These are phyloP conservation scores for Fraxinus anomala DNA, from an alignment of 257 asterid genomes.

Conservation along the genomic window DNA sequence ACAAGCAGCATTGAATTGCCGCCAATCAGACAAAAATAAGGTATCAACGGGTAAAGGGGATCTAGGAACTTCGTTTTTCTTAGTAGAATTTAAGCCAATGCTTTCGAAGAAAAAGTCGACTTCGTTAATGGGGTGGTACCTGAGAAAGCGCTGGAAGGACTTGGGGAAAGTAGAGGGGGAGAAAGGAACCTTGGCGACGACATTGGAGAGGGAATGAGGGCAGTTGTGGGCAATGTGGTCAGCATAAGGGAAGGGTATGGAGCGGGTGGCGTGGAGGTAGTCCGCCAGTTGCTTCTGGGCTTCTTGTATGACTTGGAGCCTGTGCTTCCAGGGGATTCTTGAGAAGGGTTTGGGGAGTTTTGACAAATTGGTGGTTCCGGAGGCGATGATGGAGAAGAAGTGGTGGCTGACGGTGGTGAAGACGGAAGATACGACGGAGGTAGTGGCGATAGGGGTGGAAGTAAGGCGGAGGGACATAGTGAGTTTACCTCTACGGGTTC, in stretches of 20 bases:
- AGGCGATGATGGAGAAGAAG: constrained; percentile 31
- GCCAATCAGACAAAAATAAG: constrained; percentile 52
- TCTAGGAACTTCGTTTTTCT: constrained; percentile 21
- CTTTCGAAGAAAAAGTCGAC: constrained; percentile 65
- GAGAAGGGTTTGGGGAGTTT: constrained; percentile 42
- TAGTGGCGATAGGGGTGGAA: constrained; percentile 31
- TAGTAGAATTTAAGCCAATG: constrained; percentile 42
- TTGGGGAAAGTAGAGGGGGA: constrained; percentile 27
- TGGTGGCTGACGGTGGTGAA: constrained; percentile 29
- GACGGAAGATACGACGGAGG: constrained; percentile 20
- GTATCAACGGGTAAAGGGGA: constrained; percentile 30
- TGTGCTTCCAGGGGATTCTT: constrained; percentile 46
- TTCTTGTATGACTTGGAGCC: constrained; percentile 50
- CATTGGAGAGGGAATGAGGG: constrained; percentile 40
- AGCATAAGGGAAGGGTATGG: constrained; percentile 57
- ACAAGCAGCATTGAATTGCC: constrained; percentile 48
- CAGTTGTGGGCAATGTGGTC: constrained; percentile 55
- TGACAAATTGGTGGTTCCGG: constrained; percentile 8
- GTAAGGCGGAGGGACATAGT: constrained; percentile 43
- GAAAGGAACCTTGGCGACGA: constrained; percentile 47
- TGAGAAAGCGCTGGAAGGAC: constrained; percentile 49
- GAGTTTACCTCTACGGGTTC: neutral
- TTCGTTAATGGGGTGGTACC: constrained; percentile 74
- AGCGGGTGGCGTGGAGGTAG: constrained; percentile 64
- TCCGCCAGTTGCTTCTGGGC: constrained; percentile 55